Evolutionary conservation across 2,329 filamentous ascomycete genomes (phyloP).

Genomic region (Ophiostoma ulmi): DNA sequence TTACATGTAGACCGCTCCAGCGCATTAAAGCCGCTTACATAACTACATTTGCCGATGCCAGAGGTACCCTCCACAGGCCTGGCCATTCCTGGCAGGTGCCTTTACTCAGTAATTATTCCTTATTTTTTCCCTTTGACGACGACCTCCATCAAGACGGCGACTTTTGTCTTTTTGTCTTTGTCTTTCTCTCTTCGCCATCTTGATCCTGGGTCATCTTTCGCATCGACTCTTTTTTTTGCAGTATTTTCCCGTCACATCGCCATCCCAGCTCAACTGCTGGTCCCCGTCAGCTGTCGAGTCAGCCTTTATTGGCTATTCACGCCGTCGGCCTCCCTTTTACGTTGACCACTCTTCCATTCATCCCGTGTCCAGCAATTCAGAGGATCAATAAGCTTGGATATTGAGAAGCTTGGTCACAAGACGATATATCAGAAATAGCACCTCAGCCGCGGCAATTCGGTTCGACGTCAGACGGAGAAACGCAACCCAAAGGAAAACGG

Average conservation of each 20-base stretch:
- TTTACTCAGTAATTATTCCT: neutral
- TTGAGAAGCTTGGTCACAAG: neutral
- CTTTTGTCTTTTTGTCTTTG: neutral
- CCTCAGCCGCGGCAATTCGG: neutral
- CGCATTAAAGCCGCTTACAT: neutral
- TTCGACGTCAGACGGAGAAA: slow-evolving; percentile 4
- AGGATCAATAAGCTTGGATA: neutral
- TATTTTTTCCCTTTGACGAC: slow-evolving; percentile 4
- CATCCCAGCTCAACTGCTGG: neutral
- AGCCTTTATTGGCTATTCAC: slow-evolving; percentile 1
- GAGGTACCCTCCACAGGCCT: neutral
- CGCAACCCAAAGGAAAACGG: neutral
- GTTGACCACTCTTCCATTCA: neutral
- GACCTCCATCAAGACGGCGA: slow-evolving; percentile 5
- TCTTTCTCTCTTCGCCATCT: neutral
- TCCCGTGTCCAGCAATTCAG: neutral
- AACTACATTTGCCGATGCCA: neutral
- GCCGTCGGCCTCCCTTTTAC: neutral
- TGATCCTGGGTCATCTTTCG: neutral
- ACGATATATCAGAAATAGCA: neutral
- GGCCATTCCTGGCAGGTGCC: neutral
- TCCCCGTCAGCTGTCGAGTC: neutral
- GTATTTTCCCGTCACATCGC: neutral
- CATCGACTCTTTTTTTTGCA: neutral
- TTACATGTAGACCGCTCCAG: slow-evolving; percentile 7